A percentile compares a stretch with the other conserved stretches of the same genome.
These are phyloP conservation scores for Magnaporthiopsis rhizophila DNA, from an alignment of 2,329 filamentous ascomycete genomes.

Conservation along the genomic window DNA sequence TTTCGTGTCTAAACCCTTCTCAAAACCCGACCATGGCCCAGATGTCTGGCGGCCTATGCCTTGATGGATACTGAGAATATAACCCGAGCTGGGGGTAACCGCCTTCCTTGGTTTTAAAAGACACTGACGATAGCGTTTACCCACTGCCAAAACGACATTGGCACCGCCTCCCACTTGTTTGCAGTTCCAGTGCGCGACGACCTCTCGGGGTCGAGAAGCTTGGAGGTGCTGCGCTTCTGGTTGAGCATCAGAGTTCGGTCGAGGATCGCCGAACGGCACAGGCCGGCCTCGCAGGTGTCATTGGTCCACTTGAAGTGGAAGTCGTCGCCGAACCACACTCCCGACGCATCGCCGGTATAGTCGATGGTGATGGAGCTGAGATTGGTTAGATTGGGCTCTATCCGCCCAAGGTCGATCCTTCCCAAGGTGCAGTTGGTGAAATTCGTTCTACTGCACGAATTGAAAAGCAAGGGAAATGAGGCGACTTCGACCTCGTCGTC, in stretches of 20 bases:
- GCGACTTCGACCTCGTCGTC: slow-evolving; percentile 16
- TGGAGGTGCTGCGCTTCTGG: background rate
- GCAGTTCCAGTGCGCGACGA: background rate
- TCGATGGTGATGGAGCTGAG: slow-evolving; percentile 31
- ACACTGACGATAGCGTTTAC: background rate
- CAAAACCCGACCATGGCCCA: background rate
- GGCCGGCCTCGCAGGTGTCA: slow-evolving; percentile 28
- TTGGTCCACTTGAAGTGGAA: slow-evolving; percentile 34
- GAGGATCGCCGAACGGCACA: slow-evolving; percentile 27
- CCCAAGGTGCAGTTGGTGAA: slow-evolving; percentile 21
- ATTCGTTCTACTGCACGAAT: background rate
- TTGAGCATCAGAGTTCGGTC: slow-evolving; percentile 13
- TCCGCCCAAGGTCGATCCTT: slow-evolving; percentile 16
- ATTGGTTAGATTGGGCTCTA: slow-evolving; percentile 19
- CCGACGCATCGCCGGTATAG: slow-evolving; percentile 25
- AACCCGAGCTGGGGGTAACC: background rate
- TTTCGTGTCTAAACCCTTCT: background rate
- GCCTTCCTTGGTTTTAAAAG: background rate
- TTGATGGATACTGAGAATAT: background rate
- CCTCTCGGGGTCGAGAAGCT: background rate
- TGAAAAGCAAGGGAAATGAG: background rate
- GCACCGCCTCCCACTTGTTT: background rate
- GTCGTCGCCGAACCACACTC: slow-evolving; percentile 38
- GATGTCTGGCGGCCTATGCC: background rate
- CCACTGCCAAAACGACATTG: background rate